phyloP scores from a whole-genome alignment of 2,329 filamentous ascomycete genomes.

The Talaromyces sp. region DNA sequence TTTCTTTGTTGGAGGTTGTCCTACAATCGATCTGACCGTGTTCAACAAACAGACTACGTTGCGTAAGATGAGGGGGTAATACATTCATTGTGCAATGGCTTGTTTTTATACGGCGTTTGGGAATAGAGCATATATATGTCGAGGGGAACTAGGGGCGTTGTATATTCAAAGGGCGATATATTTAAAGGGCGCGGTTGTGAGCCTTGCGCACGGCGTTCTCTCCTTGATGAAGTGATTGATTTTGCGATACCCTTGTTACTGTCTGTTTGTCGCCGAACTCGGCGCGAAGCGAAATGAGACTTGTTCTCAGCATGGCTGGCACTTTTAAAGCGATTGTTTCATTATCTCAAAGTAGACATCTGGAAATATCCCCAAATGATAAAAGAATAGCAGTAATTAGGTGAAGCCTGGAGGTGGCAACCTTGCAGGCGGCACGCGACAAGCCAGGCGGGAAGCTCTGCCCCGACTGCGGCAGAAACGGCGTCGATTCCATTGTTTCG shows the following conservation, averaged over 20 bases:
- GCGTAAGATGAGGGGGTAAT: slow-evolving; percentile 64
- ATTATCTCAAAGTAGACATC: background rate
- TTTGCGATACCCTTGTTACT: background rate
- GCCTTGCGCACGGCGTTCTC: background rate
- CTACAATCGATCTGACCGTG: background rate
- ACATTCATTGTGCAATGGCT: background rate
- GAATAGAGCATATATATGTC: background rate
- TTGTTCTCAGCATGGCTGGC: background rate
- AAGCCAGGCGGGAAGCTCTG: background rate
- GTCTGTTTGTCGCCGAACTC: background rate
- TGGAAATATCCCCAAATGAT: background rate
- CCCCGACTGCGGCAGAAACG: background rate
- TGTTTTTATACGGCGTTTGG: slow-evolving; percentile 1
- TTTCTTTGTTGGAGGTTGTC: background rate
- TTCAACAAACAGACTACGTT: slow-evolving; percentile 51
- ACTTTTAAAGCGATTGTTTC: background rate
- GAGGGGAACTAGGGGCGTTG: background rate
- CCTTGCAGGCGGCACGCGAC: background rate
- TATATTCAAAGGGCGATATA: background rate
- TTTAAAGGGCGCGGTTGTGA: background rate
- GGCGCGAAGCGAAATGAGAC: background rate
- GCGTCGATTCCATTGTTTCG: slow-evolving; percentile 2
- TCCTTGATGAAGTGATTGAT: background rate
- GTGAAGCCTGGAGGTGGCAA: background rate
- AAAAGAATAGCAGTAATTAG: background rate